Evolutionary conservation across 257 asterid species (phyloP).

Genomic region (Solanum arcanum): DNA sequence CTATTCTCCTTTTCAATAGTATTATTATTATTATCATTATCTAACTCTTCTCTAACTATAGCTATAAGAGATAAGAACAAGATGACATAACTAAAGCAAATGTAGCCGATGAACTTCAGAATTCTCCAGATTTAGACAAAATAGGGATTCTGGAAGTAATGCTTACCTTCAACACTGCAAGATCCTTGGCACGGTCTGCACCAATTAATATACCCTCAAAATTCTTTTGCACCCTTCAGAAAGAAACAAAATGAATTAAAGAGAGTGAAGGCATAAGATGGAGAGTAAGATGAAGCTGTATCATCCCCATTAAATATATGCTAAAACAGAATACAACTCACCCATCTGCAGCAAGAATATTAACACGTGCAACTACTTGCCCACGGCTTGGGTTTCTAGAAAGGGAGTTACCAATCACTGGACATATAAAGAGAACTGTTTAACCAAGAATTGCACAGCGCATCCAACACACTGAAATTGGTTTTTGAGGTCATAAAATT

Average conservation of each 20-base stretch:
- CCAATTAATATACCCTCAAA: conserved; percentile 84
- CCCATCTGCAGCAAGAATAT: conserved; percentile 90
- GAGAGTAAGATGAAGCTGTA: not conserved
- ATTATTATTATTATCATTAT: not conserved
- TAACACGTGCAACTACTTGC: conserved; percentile 90
- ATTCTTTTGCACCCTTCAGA: conserved; percentile 76
- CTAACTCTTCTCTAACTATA: not conserved
- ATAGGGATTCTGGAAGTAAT: not conserved
- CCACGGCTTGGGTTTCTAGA: conserved; percentile 76
- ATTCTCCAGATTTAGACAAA: not conserved
- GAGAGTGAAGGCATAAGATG: not conserved
- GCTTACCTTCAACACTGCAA: conserved; percentile 84
- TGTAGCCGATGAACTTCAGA: not conserved
- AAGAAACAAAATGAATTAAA: not conserved
- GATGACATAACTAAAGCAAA: not conserved
- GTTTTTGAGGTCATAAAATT: not conserved
- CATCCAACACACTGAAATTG: not conserved
- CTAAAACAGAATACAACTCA: conserved; percentile 9
- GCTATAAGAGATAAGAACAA: not conserved
- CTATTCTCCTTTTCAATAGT: not conserved
- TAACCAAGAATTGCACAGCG: not conserved
- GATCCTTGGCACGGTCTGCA: conserved; percentile 98
- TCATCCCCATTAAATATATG: not conserved
- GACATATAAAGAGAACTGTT: conserved; percentile 6
- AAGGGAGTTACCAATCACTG: conserved; percentile 95